These are phyloP conservation scores for Dipodascopsis uninucleata DNA, from an alignment of 805 yeast genomes.

Conservation along the genomic window DNA sequence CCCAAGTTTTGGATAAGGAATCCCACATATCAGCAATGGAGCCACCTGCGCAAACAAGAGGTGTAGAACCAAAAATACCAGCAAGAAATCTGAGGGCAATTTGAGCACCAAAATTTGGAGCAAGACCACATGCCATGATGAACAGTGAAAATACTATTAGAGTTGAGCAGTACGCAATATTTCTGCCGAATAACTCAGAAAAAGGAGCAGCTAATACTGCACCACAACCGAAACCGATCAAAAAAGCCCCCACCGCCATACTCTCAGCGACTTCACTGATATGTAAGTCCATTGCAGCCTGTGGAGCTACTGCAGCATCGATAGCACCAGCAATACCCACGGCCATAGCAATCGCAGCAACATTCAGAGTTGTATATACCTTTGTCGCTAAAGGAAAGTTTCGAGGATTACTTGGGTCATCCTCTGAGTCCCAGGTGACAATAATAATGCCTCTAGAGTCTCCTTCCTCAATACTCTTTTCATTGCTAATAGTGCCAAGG, in stretches of 20 bases:
- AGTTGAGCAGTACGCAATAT: constrained; percentile 55
- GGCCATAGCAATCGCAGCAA: constrained; percentile 17
- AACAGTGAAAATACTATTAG: constrained; percentile 25
- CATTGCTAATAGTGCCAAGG: no score
- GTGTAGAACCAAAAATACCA: constrained; percentile 77
- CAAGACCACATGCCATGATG: constrained; percentile 36
- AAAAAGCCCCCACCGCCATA: constrained; percentile 41
- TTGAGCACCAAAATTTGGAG: constrained; percentile 56
- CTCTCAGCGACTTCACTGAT: constrained; percentile 19
- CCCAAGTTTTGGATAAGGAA: constrained; percentile 22
- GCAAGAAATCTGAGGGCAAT: constrained; percentile 68
- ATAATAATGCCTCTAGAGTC: no score
- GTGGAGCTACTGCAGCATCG: constrained; percentile 18
- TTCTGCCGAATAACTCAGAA: constrained; percentile 67
- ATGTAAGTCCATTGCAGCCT: constrained; percentile 16
- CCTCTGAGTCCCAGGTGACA: constrained; percentile 24
- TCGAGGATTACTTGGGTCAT: constrained; percentile 22
- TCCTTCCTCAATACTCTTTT: no score
- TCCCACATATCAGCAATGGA: constrained; percentile 70
- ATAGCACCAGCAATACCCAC: constrained; percentile 23
- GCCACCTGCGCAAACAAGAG: constrained; percentile 81
- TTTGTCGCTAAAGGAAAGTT: constrained; percentile 10
- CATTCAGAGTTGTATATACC: constrained; percentile 17
- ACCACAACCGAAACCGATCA: constrained; percentile 59
- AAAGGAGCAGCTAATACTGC: constrained; percentile 51